These are phyloP conservation scores for Lachnellula occidentalis DNA, from an alignment of 2,329 filamentous ascomycete genomes.

Conservation along the genomic window DNA sequence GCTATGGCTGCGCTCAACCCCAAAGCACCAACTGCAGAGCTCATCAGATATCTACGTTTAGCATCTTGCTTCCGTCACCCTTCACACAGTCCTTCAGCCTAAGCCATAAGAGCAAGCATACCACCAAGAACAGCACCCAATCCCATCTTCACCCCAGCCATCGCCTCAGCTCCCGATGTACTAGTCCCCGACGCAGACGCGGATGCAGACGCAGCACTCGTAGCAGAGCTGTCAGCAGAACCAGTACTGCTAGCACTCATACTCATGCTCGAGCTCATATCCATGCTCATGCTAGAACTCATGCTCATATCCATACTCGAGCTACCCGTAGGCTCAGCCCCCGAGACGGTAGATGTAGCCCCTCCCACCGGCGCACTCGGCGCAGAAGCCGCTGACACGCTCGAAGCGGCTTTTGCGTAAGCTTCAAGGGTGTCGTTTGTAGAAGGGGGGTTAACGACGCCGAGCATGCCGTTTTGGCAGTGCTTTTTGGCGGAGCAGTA, in stretches of 20 bases:
- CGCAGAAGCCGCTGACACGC: neutral
- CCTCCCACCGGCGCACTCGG: slow-evolving; percentile 13
- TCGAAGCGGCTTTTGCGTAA: slow-evolving; percentile 10
- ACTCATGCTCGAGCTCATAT: neutral
- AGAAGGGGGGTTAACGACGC: slow-evolving; percentile 36
- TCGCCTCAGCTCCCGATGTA: slow-evolving; percentile 5
- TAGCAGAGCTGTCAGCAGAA: neutral
- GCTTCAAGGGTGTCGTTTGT: slow-evolving; percentile 5
- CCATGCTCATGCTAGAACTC: neutral
- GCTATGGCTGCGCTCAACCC: no score
- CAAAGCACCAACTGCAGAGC: no score
- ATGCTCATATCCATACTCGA: neutral
- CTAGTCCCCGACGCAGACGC: slow-evolving; percentile 1
- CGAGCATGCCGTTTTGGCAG: slow-evolving; percentile 39
- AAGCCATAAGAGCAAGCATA: slow-evolving; percentile 19
- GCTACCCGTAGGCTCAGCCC: slow-evolving; percentile 11
- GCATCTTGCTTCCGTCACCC: no score
- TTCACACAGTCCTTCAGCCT: neutral
- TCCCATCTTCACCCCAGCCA: slow-evolving; percentile 9
- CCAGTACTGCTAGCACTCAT: neutral
- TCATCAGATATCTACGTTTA: no score
- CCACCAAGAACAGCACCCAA: slow-evolving; percentile 15
- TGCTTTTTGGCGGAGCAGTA: slow-evolving; percentile 37
- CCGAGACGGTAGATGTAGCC: slow-evolving; percentile 4
- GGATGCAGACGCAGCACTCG: neutral